Base-by-base conservation (phyloP, 2,329 filamentous ascomycete species). In the Diaporthe destruens region DNA sequence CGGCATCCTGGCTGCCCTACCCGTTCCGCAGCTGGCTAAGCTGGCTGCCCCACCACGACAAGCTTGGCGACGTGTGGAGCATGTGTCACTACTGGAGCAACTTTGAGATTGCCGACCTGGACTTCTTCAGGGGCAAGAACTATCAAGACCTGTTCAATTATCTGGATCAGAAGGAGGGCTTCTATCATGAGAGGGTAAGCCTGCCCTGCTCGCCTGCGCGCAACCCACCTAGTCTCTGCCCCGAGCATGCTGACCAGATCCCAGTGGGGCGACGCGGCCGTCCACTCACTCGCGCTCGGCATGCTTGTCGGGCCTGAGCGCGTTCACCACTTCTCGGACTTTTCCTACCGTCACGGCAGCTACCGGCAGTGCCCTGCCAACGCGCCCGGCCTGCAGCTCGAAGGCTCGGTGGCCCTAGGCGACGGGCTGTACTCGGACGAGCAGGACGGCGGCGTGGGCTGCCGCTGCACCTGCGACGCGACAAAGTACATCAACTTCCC, bases 11-110 rank as follows among this genome's bases (percentile, higher is more conserved):
- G 82, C 71, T 83, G 54, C 84, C 84, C 1, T 85, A 80, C 74
- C 84, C 84, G 6, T 77, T 85, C 55, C 80, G 84, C 9, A 77
- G 78, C n/a, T 75, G 81, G 53, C 76, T 84, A 72, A 77, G 79
- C 63, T 81, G 79, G 77, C 72, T 83, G 29, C 78, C 82, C 3
- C 80, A 84, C 75, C 81, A 81, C 54, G 82, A 85, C 69, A 75
- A 76, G 3, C 77, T 79, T 54, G 84, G 84, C 44, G 84, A 86
- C 73, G 75, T 75, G 44, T 86, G 84, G 84, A 85, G 81, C 71
- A 66, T 83, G 73, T 86, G 84, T 75, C 84, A 86, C 73, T 86
- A 84, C 76, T 86, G 84, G 84, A 84, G 82, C 74, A 86, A 86
- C 73, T 86, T 86, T 63, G 84, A 86, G 77, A 85, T 86, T 70